These are phyloP conservation scores for Evansstolkia leycettana DNA, from an alignment of 495 filamentous ascomycete genomes.

Conservation along the genomic window DNA sequence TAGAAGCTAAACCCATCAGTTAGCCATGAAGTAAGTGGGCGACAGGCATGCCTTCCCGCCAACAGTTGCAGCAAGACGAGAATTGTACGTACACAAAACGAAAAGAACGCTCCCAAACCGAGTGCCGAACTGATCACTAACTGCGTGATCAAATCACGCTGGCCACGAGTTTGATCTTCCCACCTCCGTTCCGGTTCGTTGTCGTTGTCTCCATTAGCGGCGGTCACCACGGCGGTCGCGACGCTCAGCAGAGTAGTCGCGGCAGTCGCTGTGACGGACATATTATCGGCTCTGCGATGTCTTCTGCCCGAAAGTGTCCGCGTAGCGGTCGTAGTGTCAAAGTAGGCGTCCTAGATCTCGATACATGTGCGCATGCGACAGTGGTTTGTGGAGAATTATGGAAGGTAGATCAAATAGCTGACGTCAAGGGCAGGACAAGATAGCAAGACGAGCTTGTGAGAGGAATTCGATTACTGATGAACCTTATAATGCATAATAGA, in stretches of 20 bases:
- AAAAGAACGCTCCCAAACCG: conserved; percentile 46
- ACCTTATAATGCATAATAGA: no score
- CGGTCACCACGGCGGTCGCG: conserved; percentile 1
- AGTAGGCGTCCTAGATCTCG: conserved; percentile 3
- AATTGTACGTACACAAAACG: conserved; percentile 44
- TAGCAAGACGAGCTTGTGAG: no score
- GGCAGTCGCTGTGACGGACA: conserved; percentile 24
- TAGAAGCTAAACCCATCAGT: conserved; percentile 39
- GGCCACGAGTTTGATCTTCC: conserved; percentile 24
- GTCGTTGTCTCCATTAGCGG: conserved; percentile 1
- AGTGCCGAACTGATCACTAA: conserved; percentile 43
- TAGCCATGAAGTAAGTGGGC: conserved; percentile 1
- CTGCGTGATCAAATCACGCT: conserved; percentile 46
- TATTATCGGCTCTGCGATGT: neutral
- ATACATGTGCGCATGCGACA: conserved; percentile 10
- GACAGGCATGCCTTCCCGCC: neutral
- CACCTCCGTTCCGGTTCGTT: conserved; percentile 18
- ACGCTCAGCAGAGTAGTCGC: conserved; percentile 14
- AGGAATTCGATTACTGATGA: no score
- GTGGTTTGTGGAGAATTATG: conserved; percentile 1
- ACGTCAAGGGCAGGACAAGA: conserved; percentile 14
- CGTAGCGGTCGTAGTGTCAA: no score
- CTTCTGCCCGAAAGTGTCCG: no score
- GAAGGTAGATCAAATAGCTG: conserved; percentile 12
- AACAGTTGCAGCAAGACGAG: neutral